phyloP scores from a whole-genome alignment of 2,329 filamentous ascomycete genomes.

The Talaromyces sp. region DNA sequence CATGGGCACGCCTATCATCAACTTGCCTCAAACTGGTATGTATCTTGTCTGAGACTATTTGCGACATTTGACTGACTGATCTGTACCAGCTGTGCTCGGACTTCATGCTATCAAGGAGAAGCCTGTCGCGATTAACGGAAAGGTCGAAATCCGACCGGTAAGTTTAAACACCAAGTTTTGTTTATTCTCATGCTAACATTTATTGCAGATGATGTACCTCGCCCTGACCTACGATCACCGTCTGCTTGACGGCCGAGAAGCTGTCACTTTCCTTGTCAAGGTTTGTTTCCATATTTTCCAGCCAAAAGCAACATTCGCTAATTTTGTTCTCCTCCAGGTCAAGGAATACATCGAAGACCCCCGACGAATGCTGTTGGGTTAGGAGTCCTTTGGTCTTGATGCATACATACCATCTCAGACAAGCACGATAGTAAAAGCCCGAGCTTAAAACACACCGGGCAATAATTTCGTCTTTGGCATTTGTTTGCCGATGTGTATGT shows the following conservation, averaged over 20 bases:
- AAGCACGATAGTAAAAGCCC: not conserved
- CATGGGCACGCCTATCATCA: slow-evolving; percentile 98
- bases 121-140: slow-evolving; percentile 82
- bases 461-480: not conserved
- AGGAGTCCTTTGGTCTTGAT: not conserved
- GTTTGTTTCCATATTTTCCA: slow-evolving; percentile 22
- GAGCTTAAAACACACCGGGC: not conserved
- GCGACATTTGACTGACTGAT: slow-evolving; percentile 15
- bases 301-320: not conserved
- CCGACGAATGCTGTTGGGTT: slow-evolving; percentile 11
- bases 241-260: slow-evolving; percentile 88
- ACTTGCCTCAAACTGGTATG: slow-evolving; percentile 76
- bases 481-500: not conserved
- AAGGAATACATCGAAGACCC: slow-evolving; percentile 98
- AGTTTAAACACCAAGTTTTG: slow-evolving; percentile 16
- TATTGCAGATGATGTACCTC: slow-evolving; percentile 87
- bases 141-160: slow-evolving; percentile 82
- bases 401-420: not conserved
- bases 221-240: slow-evolving; percentile 97
- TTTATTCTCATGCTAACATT: slow-evolving; percentile 11
- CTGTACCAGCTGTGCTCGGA: slow-evolving; percentile 63
- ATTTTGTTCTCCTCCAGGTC: slow-evolving; percentile 39
- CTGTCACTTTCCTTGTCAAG: slow-evolving; percentile 93
- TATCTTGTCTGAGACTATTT: not conserved
- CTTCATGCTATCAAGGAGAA: slow-evolving; percentile 96